These are phyloP conservation scores for Coniochaeta sp. DNA, from an alignment of 2,329 filamentous ascomycete genomes.

Conservation along the genomic window DNA sequence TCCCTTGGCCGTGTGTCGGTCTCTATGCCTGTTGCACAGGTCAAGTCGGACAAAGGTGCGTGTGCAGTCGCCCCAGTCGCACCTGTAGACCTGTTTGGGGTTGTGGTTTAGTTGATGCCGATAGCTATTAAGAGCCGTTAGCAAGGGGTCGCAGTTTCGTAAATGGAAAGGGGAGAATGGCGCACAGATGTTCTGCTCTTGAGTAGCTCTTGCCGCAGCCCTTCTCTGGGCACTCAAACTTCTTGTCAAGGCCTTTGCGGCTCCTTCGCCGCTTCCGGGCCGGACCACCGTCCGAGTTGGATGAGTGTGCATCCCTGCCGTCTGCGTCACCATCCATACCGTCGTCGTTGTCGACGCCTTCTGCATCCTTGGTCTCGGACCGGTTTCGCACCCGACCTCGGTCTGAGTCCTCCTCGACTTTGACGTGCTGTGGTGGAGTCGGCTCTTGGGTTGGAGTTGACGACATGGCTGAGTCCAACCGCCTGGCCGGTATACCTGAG, in stretches of 20 bases:
- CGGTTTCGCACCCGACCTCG: conserved; percentile 34
- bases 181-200: conserved; percentile 86
- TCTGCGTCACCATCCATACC: conserved; percentile 29
- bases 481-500: conserved; percentile 29
- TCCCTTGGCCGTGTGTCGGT: conserved; percentile 73
- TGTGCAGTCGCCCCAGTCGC: conserved; percentile 85
- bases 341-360: conserved; percentile 31
- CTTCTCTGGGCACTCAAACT: conserved; percentile 75
- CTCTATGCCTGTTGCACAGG: conserved; percentile 77
- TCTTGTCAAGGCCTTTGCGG: conserved; percentile 72
- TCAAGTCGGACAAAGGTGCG: conserved; percentile 91
- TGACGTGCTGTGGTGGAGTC: conserved; percentile 30
- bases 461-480: conserved; percentile 33
- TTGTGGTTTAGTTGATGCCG: conserved; percentile 94
- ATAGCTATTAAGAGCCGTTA: conserved; percentile 42
- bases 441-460: conserved; percentile 28
- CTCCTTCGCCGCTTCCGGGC: conserved; percentile 60
- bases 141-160: background rate
- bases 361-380: conserved; percentile 33
- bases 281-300: conserved; percentile 46
- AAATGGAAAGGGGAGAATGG: conserved; percentile 15
- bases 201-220: conserved; percentile 96
- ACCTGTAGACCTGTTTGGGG: conserved; percentile 90
- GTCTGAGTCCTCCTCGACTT: conserved; percentile 31
- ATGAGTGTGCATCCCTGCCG: conserved; percentile 38